These are phyloP conservation scores for Peterozyma xylosa DNA, from an alignment of 805 yeast species.

Conservation along the genomic window DNA sequence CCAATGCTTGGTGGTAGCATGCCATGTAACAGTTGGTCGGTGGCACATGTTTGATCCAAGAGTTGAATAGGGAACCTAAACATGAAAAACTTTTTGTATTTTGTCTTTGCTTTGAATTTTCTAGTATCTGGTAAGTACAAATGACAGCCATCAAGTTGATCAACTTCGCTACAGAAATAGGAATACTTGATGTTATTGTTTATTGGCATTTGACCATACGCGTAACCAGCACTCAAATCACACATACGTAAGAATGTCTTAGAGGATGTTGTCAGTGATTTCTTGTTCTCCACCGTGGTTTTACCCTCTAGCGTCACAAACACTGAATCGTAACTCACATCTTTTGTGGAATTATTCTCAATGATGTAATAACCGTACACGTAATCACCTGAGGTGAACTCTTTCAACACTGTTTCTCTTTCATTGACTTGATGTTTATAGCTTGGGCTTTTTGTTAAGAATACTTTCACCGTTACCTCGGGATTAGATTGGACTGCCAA, in stretches of 20 bases:
- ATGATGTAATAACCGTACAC: slow-evolving; percentile 49
- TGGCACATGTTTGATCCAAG: slow-evolving; percentile 45
- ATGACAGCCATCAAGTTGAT: slow-evolving; percentile 17
- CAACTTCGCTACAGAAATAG: slow-evolving; percentile 8
- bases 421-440: neutral
- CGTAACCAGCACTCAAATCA: slow-evolving; percentile 46
- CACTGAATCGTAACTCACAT: slow-evolving; percentile 56
- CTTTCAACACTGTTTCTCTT: slow-evolving; percentile 31
- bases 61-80: slow-evolving; percentile 50
- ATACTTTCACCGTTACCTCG: neutral
- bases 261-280: slow-evolving; percentile 3
- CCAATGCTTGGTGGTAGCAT: slow-evolving; percentile 34
- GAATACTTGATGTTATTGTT: neutral
- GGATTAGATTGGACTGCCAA: neutral
- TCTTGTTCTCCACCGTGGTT: slow-evolving; percentile 18
- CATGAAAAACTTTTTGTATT: slow-evolving; percentile 51
- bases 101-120: slow-evolving; percentile 37
- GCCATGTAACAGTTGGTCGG: slow-evolving; percentile 30
- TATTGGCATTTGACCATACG: slow-evolving; percentile 20
- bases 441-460: neutral
- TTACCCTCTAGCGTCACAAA: slow-evolving; percentile 50
- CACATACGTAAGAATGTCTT: slow-evolving; percentile 37
- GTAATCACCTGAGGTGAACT: slow-evolving; percentile 62
- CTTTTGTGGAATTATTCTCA: slow-evolving; percentile 28
- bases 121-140: slow-evolving; percentile 33